Conservation (phyloP, 768 basidiomycete species). For the Tylopilus sp. region DNA sequence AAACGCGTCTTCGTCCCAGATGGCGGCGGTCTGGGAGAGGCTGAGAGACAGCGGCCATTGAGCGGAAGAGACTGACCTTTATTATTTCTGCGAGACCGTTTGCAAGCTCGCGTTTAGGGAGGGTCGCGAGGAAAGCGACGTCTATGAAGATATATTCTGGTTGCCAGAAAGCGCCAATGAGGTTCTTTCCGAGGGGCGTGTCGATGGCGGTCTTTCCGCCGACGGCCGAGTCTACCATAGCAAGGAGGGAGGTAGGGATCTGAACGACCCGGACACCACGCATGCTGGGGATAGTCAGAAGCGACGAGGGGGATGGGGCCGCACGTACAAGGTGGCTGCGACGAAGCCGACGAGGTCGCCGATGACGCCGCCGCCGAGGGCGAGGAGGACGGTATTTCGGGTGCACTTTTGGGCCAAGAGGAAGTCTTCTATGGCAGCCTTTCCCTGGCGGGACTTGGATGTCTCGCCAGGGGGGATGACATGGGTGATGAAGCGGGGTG, state of each 20-base stretch:
- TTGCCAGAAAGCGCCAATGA: slow-evolving; percentile 98
- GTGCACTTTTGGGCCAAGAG: slow-evolving; percentile 85
- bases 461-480: slow-evolving; percentile 90
- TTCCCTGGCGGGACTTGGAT: slow-evolving; percentile 86
- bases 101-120: slow-evolving; percentile 90
- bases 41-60: slow-evolving; percentile 1
- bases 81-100: slow-evolving; percentile 99
- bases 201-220: slow-evolving; percentile 99
- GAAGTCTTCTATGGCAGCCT: slow-evolving; percentile 93
- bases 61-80: slow-evolving; percentile 58
- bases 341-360: slow-evolving; percentile 97
- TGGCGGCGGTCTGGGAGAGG: slow-evolving; percentile 83
- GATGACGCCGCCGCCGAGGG: slow-evolving; percentile 95
- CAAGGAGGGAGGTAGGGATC: slow-evolving; percentile 93
- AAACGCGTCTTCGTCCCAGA: slow-evolving; percentile 93
- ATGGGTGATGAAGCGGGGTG: slow-evolving; percentile 70
- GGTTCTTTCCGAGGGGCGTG: slow-evolving; percentile 96
- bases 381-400: slow-evolving; percentile 88
- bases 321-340: slow-evolving; percentile 87
- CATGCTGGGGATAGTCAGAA: slow-evolving; percentile 61
- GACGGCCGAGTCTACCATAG: slow-evolving; percentile 98
- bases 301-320: rapidly evolving
- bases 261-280: slow-evolving; percentile 94
- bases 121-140: slow-evolving; percentile 90
- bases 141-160: slow-evolving; percentile 98